Evolutionary conservation across 805 yeast species (phyloP).

Genomic region (Cyberlindnera xylosilytica): DNA sequence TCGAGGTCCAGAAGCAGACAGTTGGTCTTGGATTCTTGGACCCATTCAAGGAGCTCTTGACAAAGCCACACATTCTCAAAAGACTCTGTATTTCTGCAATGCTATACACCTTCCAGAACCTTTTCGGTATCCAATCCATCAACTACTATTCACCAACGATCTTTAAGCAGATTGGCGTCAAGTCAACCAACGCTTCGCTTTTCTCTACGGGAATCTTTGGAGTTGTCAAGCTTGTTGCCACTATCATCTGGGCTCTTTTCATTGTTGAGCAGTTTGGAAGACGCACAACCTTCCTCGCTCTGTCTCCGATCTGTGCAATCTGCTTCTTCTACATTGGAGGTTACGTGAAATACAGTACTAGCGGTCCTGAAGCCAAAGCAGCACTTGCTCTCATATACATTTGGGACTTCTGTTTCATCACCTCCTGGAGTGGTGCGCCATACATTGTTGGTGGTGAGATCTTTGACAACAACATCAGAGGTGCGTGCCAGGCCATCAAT

Average conservation of each 20-base stretch:
- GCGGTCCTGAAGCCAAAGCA: slow-evolving; percentile 43
- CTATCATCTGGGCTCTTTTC: slow-evolving; percentile 41
- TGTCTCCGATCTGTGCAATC: slow-evolving; percentile 38
- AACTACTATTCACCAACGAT: slow-evolving; percentile 51
- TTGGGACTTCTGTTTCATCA: slow-evolving; percentile 43
- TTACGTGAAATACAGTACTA: slow-evolving; percentile 36
- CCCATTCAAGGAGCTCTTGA: slow-evolving; percentile 36
- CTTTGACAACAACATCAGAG: slow-evolving; percentile 42
- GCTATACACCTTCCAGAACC: slow-evolving; percentile 42
- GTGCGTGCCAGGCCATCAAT: slow-evolving; percentile 42
- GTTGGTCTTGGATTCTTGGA: slow-evolving; percentile 38
- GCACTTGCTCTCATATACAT: slow-evolving; percentile 33
- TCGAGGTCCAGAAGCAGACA: slow-evolving; percentile 24
- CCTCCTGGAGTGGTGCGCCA: slow-evolving; percentile 47
- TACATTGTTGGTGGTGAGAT: slow-evolving; percentile 46
- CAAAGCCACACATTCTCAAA: slow-evolving; percentile 30
- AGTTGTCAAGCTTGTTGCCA: slow-evolving; percentile 43
- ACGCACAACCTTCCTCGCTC: slow-evolving; percentile 37
- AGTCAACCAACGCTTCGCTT: slow-evolving; percentile 40
- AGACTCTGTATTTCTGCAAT: slow-evolving; percentile 38
- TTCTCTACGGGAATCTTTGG: slow-evolving; percentile 54
- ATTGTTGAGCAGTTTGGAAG: slow-evolving; percentile 46
- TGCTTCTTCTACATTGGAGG: slow-evolving; percentile 48
- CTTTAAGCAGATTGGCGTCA: slow-evolving; percentile 46
- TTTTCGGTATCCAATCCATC: slow-evolving; percentile 48